These are phyloP conservation scores for Aspergillus baeticus DNA, from an alignment of 495 filamentous ascomycete species.

Conservation along the genomic window DNA sequence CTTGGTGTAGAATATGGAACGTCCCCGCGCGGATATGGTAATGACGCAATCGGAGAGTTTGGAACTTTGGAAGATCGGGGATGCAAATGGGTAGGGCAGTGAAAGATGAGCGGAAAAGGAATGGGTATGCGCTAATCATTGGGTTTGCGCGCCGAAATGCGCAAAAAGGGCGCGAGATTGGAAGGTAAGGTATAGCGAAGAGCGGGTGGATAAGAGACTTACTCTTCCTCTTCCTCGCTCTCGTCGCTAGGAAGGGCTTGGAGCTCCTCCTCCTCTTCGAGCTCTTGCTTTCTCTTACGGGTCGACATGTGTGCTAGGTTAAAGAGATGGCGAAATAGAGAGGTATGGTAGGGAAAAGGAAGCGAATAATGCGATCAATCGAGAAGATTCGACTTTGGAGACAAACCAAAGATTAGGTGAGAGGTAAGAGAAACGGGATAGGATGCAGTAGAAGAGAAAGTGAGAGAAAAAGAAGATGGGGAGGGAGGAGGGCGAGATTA, in stretches of 20 bases:
- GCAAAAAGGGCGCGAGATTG: constrained; percentile 2
- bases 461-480: constrained; percentile 24
- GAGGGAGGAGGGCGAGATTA: constrained; percentile 21
- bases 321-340: not conserved
- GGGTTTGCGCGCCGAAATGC: not conserved
- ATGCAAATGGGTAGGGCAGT: not conserved
- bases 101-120: too few relatives aligned
- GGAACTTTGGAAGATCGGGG: not conserved
- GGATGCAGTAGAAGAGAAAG: constrained; percentile 18
- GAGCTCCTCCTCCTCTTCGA: constrained; percentile 58
- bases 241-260: constrained; percentile 60
- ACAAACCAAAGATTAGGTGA: constrained; percentile 6
- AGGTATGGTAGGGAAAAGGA: constrained; percentile 12
- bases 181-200: constrained; percentile 9
- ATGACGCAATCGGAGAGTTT: constrained; percentile 1
- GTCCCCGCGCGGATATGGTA: not conserved
- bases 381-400: constrained; percentile 6
- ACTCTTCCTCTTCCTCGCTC: constrained; percentile 65
- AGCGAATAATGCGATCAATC: constrained; percentile 3
- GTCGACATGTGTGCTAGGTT: constrained; percentile 51
- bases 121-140: not conserved
- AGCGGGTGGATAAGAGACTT: constrained; percentile 27
- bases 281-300: constrained; percentile 65
- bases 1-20: not conserved
- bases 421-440: constrained; percentile 13